Conservation (phyloP, 176 grass and related monocot species). For the Elaeis guineensis region DNA sequence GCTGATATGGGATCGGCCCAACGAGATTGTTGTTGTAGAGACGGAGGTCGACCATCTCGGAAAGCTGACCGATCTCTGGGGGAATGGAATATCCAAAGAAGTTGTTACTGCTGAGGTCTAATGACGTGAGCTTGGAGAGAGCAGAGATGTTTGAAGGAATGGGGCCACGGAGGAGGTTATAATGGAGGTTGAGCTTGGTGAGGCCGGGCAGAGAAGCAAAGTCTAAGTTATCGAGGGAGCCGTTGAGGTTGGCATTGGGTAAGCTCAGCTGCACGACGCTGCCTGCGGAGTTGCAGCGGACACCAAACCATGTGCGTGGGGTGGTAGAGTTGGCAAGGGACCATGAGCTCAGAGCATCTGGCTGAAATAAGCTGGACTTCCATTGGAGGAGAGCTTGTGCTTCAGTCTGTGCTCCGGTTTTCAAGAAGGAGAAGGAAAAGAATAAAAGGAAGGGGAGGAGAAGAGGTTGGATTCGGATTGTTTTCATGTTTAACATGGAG, state of each 20-base stretch:
- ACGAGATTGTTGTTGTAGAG: too few relatives aligned
- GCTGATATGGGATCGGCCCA: too few relatives aligned
- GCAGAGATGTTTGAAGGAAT: slow-evolving; percentile 31
- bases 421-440: neutral
- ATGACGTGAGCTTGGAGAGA: slow-evolving; percentile 24
- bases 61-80: too few relatives aligned
- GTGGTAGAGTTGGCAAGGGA: slow-evolving; percentile 18
- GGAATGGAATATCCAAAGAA: too few relatives aligned
- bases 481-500: too few relatives aligned
- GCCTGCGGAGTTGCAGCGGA: slow-evolving; percentile 40
- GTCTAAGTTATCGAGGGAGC: slow-evolving; percentile 45
- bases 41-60: too few relatives aligned
- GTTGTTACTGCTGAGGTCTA: slow-evolving; percentile 49
- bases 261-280: slow-evolving; percentile 35
- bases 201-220: slow-evolving; percentile 39
- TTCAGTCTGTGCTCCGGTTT: slow-evolving; percentile 20
- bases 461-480: too few relatives aligned
- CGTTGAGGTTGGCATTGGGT: slow-evolving; percentile 28
- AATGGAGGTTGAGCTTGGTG: slow-evolving; percentile 47
- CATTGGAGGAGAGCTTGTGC: slow-evolving; percentile 45
- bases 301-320: slow-evolving; percentile 53
- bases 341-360: slow-evolving; percentile 43
- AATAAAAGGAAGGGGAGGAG: neutral
- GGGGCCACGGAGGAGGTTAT: slow-evolving; percentile 39
- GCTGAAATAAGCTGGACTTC: slow-evolving; percentile 43